These are phyloP conservation scores for Teratosphaeria nubilosa DNA, from an alignment of 2,329 filamentous ascomycete genomes.

Conservation along the genomic window DNA sequence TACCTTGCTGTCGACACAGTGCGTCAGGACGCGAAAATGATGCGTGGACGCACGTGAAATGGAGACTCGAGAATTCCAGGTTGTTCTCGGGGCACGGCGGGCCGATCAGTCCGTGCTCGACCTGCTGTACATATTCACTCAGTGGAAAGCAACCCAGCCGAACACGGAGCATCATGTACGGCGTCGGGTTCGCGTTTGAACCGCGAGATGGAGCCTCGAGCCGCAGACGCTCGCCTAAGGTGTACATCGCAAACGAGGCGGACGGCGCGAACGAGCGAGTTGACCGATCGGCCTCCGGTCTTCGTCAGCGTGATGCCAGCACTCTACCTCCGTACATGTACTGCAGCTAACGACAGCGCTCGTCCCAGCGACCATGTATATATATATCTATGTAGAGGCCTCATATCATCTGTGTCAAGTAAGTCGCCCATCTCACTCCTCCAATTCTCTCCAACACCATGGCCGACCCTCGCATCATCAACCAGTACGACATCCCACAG, in stretches of 20 bases:
- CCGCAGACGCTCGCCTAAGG: not conserved
- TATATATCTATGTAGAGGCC: too few species aligned
- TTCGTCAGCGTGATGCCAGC: not conserved
- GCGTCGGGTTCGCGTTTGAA: not conserved
- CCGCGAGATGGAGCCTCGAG: not conserved
- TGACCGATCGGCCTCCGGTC: not conserved
- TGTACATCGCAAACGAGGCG: too few species aligned
- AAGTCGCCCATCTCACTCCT: not conserved
- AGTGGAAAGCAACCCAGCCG: too few species aligned
- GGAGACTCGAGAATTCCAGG: not conserved
- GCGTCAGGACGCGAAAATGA: not conserved
- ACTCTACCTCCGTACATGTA: too few species aligned
- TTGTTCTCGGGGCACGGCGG: too few species aligned
- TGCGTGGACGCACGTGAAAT: not conserved
- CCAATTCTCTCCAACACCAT: not conserved
- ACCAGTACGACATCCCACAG: not conserved
- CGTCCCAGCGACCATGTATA: too few species aligned
- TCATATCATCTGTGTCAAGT: not conserved
- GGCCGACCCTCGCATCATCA: not conserved
- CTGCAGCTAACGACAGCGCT: too few species aligned
- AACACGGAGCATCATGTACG: too few species aligned
- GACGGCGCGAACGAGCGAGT: too few species aligned
- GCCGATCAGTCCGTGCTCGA: too few species aligned
- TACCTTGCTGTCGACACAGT: not conserved
- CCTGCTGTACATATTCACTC: too few species aligned